Evolutionary conservation across 179 eudicot species (phyloP).

Genomic region (Silene coronaria): DNA sequence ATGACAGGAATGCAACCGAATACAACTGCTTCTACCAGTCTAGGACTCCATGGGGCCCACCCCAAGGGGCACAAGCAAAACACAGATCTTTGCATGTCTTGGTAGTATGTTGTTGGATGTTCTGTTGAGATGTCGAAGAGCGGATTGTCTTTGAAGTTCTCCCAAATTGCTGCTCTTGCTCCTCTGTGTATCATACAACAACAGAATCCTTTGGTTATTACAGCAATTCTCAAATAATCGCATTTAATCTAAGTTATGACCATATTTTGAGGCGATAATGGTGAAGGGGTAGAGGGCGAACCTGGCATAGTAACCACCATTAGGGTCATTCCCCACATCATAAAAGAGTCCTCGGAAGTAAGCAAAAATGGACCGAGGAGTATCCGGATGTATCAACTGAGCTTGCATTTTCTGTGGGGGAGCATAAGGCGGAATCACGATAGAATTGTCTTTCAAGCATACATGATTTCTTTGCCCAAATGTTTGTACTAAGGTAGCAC

Average conservation of each 20-base stretch:
- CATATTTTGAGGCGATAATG: too few species aligned
- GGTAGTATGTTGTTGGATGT: constrained; percentile 88
- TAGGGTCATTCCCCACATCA: constrained; percentile 89
- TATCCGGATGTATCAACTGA: constrained; percentile 71
- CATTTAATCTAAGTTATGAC: neutral
- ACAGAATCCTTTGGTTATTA: too few species aligned
- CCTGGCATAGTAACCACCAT: constrained; percentile 98
- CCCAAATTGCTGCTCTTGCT: constrained; percentile 90
- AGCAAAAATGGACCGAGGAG: constrained; percentile 90
- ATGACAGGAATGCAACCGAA: constrained; percentile 93
- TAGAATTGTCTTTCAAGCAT: constrained; percentile 81
- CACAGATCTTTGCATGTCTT: constrained; percentile 89
- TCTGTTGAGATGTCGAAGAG: constrained; percentile 91
- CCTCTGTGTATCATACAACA: constrained; percentile 44
- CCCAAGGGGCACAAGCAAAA: constrained; percentile 88
- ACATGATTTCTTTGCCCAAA: constrained; percentile 88
- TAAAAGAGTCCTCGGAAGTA: constrained; percentile 88
- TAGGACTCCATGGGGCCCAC: constrained; percentile 98
- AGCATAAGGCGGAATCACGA: constrained; percentile 85
- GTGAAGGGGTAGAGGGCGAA: constrained; percentile 6
- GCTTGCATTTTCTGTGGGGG: constrained; percentile 95
- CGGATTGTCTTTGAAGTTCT: constrained; percentile 88
- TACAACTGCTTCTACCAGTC: constrained; percentile 82
- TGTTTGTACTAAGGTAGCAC: constrained; percentile 89
- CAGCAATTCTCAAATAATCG: too few species aligned